phyloP scores from a whole-genome alignment of 306 rosid genomes.

The Quercus rubra region DNA sequence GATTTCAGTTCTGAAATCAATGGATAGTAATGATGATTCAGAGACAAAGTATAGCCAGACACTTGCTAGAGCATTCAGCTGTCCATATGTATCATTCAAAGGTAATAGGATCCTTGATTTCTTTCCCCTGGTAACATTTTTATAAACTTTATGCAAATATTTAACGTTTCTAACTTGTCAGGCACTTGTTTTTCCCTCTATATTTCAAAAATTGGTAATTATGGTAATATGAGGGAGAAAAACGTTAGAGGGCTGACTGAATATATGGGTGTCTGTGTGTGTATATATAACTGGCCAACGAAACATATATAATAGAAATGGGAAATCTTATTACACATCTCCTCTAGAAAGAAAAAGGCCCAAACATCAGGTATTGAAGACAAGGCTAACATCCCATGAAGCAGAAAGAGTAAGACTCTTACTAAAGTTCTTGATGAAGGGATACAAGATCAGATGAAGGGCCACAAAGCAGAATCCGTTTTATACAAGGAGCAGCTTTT shows the following conservation, averaged over 20 bases:
- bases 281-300: neutral
- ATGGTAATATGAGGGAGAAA: neutral
- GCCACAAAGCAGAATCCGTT: neutral
- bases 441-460: neutral
- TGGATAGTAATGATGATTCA: conserved; percentile 37
- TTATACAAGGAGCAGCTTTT: neutral
- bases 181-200: neutral
- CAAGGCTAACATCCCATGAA: neutral
- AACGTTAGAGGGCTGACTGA: neutral
- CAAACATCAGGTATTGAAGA: neutral
- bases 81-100: conserved; percentile 61
- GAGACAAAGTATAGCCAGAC: conserved; percentile 30
- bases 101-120: conserved; percentile 41
- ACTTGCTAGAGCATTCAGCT: conserved; percentile 60
- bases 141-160: neutral
- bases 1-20: conserved; percentile 54
- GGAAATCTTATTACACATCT: neutral
- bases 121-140: neutral
- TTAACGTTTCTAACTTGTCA: neutral
- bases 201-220: neutral
- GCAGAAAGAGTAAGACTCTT: neutral
- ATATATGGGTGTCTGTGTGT: neutral
- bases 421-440: neutral
- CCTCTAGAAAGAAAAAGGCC: neutral
- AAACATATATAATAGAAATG: neutral